These are phyloP conservation scores for Metschnikowia gelsemii DNA, from an alignment of 805 yeast species.

Conservation along the genomic window DNA sequence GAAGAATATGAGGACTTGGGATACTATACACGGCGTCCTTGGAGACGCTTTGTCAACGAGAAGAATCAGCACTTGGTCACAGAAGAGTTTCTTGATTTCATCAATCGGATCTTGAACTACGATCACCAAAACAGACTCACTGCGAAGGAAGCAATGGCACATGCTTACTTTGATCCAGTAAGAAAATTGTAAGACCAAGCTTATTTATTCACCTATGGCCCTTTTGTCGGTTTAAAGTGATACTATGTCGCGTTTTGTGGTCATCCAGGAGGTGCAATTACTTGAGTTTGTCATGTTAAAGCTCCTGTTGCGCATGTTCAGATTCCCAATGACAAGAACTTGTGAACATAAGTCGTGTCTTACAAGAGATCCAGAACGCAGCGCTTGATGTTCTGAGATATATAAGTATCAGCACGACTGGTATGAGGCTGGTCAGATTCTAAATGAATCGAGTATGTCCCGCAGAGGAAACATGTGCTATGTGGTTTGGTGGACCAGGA, in stretches of 20 bases:
- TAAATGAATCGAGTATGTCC: too few relatives aligned
- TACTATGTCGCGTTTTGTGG: too few relatives aligned
- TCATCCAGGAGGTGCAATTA: too few relatives aligned
- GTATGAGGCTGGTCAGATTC: too few relatives aligned
- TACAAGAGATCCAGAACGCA: too few relatives aligned
- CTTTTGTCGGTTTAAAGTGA: neutral
- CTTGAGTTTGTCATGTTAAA: too few relatives aligned
- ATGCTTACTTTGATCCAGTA: slow-evolving; percentile 55
- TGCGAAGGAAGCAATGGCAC: slow-evolving; percentile 84
- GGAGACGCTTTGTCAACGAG: slow-evolving; percentile 60
- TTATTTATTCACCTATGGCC: neutral
- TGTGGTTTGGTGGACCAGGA: too few relatives aligned
- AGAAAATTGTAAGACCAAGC: slow-evolving; percentile 8
- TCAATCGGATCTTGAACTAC: slow-evolving; percentile 71
- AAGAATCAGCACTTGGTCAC: slow-evolving; percentile 52
- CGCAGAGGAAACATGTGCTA: too few relatives aligned
- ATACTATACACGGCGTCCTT: slow-evolving; percentile 62
- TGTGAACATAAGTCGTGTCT: too few relatives aligned
- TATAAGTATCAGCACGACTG: too few relatives aligned
- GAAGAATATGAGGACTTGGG: slow-evolving; percentile 80
- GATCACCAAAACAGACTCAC: slow-evolving; percentile 88
- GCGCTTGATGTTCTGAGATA: too few relatives aligned
- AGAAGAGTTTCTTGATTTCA: slow-evolving; percentile 62
- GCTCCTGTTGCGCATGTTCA: neutral
- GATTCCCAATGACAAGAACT: too few relatives aligned